Evolutionary conservation across 1,284 basidiomycete species (phyloP).

Genomic region (Fistulina hepatica): DNA sequence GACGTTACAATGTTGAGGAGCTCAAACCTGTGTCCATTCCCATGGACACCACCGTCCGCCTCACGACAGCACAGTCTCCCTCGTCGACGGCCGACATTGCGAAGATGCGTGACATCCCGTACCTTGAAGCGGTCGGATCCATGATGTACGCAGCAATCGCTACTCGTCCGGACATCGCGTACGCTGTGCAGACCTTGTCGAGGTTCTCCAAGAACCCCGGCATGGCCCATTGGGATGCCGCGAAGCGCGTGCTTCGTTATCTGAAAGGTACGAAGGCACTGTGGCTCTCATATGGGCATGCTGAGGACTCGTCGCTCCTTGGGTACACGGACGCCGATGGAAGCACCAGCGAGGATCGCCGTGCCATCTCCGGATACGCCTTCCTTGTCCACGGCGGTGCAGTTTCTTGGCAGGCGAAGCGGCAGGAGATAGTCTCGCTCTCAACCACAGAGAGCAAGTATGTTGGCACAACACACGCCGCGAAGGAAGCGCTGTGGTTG

Average conservation of each 20-base stretch:
- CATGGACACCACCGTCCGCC: constrained; percentile 16
- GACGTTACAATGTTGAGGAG: constrained; percentile 18
- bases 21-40: constrained; percentile 17
- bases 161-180: constrained; percentile 22
- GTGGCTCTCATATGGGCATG: constrained; percentile 12
- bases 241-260: constrained; percentile 6
- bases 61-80: constrained; percentile 14
- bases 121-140: constrained; percentile 17
- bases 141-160: constrained; percentile 20
- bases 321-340: constrained; percentile 2
- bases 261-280: constrained; percentile 6
- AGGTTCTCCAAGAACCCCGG: constrained; percentile 14
- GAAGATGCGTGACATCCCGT: constrained; percentile 2
- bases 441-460: constrained; percentile 8
- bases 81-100: background rate
- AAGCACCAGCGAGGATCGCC: background rate
- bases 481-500: constrained; percentile 10
- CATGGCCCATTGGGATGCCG: constrained; percentile 11
- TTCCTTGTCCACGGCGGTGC: constrained; percentile 18
- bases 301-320: background rate
- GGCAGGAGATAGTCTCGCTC: constrained; percentile 7
- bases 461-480: constrained; percentile 1
- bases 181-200: constrained; percentile 12
- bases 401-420: constrained; percentile 23
- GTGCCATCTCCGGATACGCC: constrained; percentile 8